Conservation (phyloP, 192 early-diverging fungal genomes). For the Podila clonocystis region DNA sequence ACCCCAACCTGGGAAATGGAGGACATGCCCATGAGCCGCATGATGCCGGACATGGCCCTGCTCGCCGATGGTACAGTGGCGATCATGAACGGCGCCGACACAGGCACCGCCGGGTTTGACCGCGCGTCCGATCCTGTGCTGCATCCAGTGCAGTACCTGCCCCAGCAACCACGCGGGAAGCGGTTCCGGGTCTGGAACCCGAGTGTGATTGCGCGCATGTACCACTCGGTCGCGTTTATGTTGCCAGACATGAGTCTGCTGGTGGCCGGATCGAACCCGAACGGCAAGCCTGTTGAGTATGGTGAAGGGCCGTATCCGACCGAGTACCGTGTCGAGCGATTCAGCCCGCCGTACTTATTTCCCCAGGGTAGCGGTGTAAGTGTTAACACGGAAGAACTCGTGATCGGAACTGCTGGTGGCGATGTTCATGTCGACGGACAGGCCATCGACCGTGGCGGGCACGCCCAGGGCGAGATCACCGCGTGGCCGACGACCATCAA, state of each 20-base stretch:
- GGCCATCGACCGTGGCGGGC: neutral
- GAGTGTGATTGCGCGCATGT: conserved; percentile 55
- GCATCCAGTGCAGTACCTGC: conserved; percentile 47
- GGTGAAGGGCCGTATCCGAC: conserved; percentile 52
- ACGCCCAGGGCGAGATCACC: conserved; percentile 32
- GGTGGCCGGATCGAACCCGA: conserved; percentile 54
- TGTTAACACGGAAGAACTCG: neutral
- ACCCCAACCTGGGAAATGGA: conserved; percentile 52
- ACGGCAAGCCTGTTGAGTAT: conserved; percentile 33
- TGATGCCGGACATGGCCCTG: conserved; percentile 54
- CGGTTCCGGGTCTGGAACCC: conserved; percentile 43
- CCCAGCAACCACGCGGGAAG: conserved; percentile 17
- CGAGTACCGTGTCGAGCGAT: conserved; percentile 62
- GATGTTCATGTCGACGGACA: neutral
- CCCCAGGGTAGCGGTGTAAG: neutral
- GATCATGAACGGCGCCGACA: conserved; percentile 47
- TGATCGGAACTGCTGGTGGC: neutral
- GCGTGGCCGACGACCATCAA: conserved; percentile 26
- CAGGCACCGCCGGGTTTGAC: conserved; percentile 50
- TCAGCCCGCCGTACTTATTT: conserved; percentile 65
- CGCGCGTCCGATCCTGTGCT: conserved; percentile 44
- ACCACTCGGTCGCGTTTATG: conserved; percentile 53
- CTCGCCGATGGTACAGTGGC: conserved; percentile 40
- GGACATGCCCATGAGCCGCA: conserved; percentile 39
- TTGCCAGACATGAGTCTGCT: conserved; percentile 40